Evolutionary conservation across 352 stramenopile genomes (phyloP), one percentile per base, ranked within the genome.

Genomic region (Globisporangium ultimum): DNA sequence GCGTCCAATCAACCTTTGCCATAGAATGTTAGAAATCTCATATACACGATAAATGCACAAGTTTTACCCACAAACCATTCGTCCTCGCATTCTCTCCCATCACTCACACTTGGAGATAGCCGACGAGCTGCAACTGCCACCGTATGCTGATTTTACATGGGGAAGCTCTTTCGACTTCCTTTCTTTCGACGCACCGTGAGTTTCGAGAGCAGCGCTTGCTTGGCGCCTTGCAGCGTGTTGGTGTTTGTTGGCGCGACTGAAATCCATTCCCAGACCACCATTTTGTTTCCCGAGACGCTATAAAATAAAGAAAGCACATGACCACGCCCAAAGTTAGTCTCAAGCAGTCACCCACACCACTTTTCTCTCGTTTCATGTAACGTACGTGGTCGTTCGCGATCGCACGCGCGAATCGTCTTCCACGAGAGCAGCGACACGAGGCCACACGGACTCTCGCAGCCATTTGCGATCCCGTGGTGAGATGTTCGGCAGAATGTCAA

Each of bases 221-320:
- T 61, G 12, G 55, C 55, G 1, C 47, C 18, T 10, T 54, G 32
- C 11, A 61, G 55, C 21, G 55, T 50, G 21, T 62, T 73, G n/a
- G n/a, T 34, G 22, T 68, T 56, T 40, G 57, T 51, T 32, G 71
- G 71, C 24, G 76, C 81, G 15, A 64, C 68, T 24, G 74, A 77
- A 28, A 77, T 72, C 80, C 80, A 90, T 60, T 88, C 76, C 70
- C 77, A 82, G 45, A 82, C 78, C 12, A 82, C 51, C 60, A 84
- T 63, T 45, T 88, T 63, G 40, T 77, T 67, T 6, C 70, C 74
- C 3, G 21, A 58, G 5, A 80, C 55, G 40, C 74, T 84, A 38
- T 64, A 36, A 49, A 28, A 65, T 18, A 18, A n/a, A 55, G 2
- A 46, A 1, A 38, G 32, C 48, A 61, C 13, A 60, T 49, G 8